Percentiles rank a stretch among this genome's conserved stretches.
These are phyloP conservation scores for Saccharomycopsis hybrid DNA, from an alignment of 1,139 yeast genomes.

Conservation along the genomic window DNA sequence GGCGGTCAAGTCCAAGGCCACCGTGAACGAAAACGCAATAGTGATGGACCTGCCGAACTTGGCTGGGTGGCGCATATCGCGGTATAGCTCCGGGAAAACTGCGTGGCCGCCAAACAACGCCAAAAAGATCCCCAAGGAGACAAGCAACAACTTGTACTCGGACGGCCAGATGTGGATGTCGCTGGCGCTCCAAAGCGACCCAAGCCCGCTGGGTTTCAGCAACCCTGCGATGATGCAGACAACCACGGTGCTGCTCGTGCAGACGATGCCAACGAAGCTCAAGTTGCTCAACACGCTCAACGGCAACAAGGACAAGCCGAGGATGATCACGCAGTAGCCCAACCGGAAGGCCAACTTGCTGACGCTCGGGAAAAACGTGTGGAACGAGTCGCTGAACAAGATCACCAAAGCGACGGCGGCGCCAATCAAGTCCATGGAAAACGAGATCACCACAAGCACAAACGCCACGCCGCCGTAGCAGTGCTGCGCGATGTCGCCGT, in stretches of 20 bases:
- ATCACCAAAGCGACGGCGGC: slow-evolving; percentile 73
- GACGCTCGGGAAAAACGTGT: slow-evolving; percentile 53
- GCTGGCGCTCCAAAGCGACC: slow-evolving; percentile 48
- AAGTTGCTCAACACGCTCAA: slow-evolving; percentile 64
- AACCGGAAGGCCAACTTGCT: slow-evolving; percentile 45
- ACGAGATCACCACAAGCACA: slow-evolving; percentile 59
- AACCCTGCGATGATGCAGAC: slow-evolving; percentile 61
- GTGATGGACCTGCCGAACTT: slow-evolving; percentile 45
- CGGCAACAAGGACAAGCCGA: slow-evolving; percentile 64
- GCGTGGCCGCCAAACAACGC: slow-evolving; percentile 94
- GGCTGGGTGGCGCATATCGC: slow-evolving; percentile 76
- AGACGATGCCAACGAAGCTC: slow-evolving; percentile 63
- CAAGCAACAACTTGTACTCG: slow-evolving; percentile 41
- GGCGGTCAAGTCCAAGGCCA: slow-evolving; percentile 65
- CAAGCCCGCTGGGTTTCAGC: slow-evolving; percentile 48
- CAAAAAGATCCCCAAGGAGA: slow-evolving; percentile 70
- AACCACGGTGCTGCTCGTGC: slow-evolving; percentile 59
- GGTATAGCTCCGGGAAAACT: slow-evolving; percentile 70
- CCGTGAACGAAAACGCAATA: slow-evolving; percentile 58
- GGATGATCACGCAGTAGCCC: slow-evolving; percentile 37
- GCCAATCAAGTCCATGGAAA: slow-evolving; percentile 71
- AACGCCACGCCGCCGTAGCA: slow-evolving; percentile 61
- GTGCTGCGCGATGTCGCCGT: slow-evolving; percentile 80
- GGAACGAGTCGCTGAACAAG: slow-evolving; percentile 78
- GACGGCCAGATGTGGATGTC: slow-evolving; percentile 47